These are phyloP conservation scores for Fusarium equiseti DNA, from an alignment of 2,329 filamentous ascomycete species.

Conservation along the genomic window DNA sequence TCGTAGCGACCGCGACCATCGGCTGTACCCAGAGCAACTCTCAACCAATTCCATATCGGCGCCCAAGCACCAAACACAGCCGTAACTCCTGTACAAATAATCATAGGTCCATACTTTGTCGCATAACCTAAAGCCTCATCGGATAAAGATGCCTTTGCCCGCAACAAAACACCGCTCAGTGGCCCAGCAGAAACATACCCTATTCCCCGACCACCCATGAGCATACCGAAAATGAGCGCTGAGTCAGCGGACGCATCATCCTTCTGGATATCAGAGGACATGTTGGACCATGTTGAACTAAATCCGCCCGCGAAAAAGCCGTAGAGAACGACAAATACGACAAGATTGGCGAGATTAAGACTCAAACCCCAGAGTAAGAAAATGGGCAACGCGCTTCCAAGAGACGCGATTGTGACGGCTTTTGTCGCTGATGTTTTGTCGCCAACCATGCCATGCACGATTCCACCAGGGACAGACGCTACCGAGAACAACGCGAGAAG, in stretches of 20 bases:
- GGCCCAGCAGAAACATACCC: conserved; percentile 48
- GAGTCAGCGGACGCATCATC: conserved; percentile 45
- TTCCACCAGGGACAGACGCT: conserved; percentile 67
- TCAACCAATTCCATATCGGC: conserved; percentile 52
- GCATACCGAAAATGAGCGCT: conserved; percentile 49
- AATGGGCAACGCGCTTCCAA: conserved; percentile 66
- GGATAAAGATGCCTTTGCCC: conserved; percentile 32
- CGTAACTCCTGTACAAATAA: conserved; percentile 50
- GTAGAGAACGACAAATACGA: conserved; percentile 70
- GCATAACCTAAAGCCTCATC: conserved; percentile 49
- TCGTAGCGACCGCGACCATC: conserved; percentile 66
- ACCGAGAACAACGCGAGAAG: conserved; percentile 69
- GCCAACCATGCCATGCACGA: conserved; percentile 66
- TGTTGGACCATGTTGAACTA: conserved; percentile 69
- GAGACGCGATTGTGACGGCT: conserved; percentile 66
- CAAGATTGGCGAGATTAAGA: conserved; percentile 62
- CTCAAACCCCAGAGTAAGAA: conserved; percentile 72
- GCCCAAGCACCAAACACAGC: conserved; percentile 50
- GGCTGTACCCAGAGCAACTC: background rate
- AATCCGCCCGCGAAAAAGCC: conserved; percentile 74
- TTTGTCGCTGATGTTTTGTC: conserved; percentile 63
- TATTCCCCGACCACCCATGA: conserved; percentile 48
- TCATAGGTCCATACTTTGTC: conserved; percentile 51
- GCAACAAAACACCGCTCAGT: conserved; percentile 47
- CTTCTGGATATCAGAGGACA: conserved; percentile 57